Evolutionary conservation across 352 stramenopile species (phyloP), one percentile per base, ranked within the genome.

Genomic region (Thraustochytrium sp.): DNA sequence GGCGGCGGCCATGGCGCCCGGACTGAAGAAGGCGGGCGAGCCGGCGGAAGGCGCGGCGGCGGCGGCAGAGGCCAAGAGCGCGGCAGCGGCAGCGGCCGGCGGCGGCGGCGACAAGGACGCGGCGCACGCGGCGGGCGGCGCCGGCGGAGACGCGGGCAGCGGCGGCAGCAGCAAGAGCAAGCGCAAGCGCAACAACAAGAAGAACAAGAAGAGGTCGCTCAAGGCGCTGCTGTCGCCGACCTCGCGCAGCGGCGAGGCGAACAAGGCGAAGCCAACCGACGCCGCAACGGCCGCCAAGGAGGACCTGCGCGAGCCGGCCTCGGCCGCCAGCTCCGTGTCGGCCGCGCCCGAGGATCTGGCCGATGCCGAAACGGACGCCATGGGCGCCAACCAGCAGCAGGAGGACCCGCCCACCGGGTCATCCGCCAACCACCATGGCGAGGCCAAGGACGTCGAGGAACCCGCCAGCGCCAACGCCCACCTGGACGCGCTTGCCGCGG

Each of bases 181-280:
- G 59, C n/a, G n/a, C n/a, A n/a, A n/a, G n/a, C n/a, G n/a, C n/a
- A 72, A 72, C 59, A 72, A 72, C 26, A 72, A 72, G 59, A 72
- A 72, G 36, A 72, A 72, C 16, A 72, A 44, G 59, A n/a, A 4
- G 2, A 44, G 26, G 11, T 18, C n/a, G n/a, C 26, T 72, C 5
- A 38, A 26, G 26, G 59, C 59, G 36, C 34, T 72, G 18, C 59
- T 72, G 26, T 49, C 59, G 40, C 40, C 59, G 21, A 42, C 59
- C 26, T 49, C 59, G 26, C 21, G 51, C 11, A 59, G 2, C 13
- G 4, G 59, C 40, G 59, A 11, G 46, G n/a, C 26, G 59, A 44
- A 29, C 1, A 46, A n/a, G 36, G 42, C 26, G 36, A 72, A 3
- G 2, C 13, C 13, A 65, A 40, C 18, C 16, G 18, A n/a, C 16